Evolutionary conservation across 108 stramenopile species (phyloP).

Genomic region (Pseudonitzschia pungens): DNA sequence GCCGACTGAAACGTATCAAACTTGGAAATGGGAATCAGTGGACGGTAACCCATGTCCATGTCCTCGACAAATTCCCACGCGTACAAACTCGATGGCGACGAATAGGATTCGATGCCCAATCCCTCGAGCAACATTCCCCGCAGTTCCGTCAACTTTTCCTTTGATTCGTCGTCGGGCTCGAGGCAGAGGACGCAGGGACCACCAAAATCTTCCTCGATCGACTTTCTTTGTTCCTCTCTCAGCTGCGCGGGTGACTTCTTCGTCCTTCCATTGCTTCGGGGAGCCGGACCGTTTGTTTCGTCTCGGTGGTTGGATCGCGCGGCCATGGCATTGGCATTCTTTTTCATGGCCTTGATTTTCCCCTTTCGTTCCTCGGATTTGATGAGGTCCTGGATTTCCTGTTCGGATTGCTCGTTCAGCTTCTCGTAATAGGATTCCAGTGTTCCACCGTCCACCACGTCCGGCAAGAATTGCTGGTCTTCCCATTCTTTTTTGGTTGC

Average conservation of each 20-base stretch:
- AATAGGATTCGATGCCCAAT: conserved; percentile 29
- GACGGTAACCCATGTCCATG: conserved; percentile 39
- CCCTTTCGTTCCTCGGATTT: conserved; percentile 56
- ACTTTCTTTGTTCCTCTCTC: conserved; percentile 29
- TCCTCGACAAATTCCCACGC: conserved; percentile 20
- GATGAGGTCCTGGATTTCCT: conserved; percentile 47
- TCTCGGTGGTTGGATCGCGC: background rate
- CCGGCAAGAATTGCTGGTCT: conserved; percentile 8
- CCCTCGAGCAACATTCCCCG: conserved; percentile 46
- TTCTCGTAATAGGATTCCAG: background rate
- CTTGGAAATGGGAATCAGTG: conserved; percentile 63
- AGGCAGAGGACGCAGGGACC: conserved; percentile 75
- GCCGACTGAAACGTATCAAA: conserved; percentile 57
- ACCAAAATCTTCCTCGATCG: conserved; percentile 49
- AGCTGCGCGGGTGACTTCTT: conserved; percentile 28
- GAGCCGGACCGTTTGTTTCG: background rate
- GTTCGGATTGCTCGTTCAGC: conserved; percentile 23
- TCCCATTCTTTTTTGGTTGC: conserved; percentile 30
- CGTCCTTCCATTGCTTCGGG: conserved; percentile 8
- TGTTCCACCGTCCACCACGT: conserved; percentile 5
- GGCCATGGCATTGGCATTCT: conserved; percentile 7
- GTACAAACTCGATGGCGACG: conserved; percentile 31
- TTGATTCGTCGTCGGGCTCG: conserved; percentile 65
- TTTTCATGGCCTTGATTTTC: conserved; percentile 36
- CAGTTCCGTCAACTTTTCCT: conserved; percentile 42